phyloP scores from a whole-genome alignment of 257 asterid species.

The Solanum chilense region DNA sequence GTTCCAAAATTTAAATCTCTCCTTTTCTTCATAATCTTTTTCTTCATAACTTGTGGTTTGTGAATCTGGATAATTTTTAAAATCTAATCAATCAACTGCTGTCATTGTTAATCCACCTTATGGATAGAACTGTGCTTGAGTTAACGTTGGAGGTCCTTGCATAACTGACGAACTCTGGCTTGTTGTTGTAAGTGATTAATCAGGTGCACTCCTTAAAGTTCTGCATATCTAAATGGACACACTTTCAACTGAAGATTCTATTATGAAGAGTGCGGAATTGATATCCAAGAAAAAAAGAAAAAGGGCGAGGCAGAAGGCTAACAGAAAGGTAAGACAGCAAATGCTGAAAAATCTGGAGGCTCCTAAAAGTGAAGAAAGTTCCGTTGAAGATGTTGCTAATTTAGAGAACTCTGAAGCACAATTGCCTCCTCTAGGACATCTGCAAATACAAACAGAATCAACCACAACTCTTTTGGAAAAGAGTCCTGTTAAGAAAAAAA shows the following conservation, averaged over 20 bases:
- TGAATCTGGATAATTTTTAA: not conserved
- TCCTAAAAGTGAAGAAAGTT: not conserved
- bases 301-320: constrained; percentile 6
- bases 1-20: not conserved
- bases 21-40: not conserved
- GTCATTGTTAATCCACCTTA: not conserved
- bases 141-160: not conserved
- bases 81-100: not conserved
- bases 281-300: constrained; percentile 2
- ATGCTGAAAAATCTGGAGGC: constrained; percentile 8
- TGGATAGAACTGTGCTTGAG: not conserved
- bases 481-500: constrained; percentile 10
- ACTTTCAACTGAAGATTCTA: not conserved
- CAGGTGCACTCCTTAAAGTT: not conserved
- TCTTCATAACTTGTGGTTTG: not conserved
- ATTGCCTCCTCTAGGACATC: constrained; percentile 1
- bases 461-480: constrained; percentile 6
- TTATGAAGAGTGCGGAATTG: not conserved
- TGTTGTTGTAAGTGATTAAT: not conserved
- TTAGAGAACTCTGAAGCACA: not conserved
- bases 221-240: constrained; percentile 5
- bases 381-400: constrained; percentile 1
- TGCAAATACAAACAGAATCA: constrained; percentile 9
- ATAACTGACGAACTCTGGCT: not conserved
- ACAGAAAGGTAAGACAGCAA: constrained; percentile 6